Evolutionary conservation across 2,329 filamentous ascomycete genomes (phyloP).

Genomic region (Fusarium setosum): DNA sequence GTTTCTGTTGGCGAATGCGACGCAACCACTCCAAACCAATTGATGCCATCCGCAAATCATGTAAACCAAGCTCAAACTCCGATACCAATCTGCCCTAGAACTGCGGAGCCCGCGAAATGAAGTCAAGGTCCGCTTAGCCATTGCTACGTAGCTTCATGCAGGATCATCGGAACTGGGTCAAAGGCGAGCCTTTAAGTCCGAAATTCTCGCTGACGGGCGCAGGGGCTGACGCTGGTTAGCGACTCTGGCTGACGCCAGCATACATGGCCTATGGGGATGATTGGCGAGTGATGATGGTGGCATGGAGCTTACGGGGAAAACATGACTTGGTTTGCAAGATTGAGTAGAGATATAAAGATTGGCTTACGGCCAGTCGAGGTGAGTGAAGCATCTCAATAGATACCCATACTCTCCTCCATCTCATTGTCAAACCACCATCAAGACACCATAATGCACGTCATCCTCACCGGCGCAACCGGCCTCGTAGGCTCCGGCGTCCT

Average conservation of each 20-base stretch:
- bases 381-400: not conserved
- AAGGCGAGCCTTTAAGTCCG: constrained; percentile 15
- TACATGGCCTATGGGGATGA: not conserved
- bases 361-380: not conserved
- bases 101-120: not conserved
- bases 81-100: too few relatives aligned
- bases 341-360: not conserved
- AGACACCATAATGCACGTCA: constrained; percentile 64
- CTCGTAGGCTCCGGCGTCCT: constrained; percentile 71
- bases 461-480: constrained; percentile 76
- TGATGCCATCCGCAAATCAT: too few relatives aligned
- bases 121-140: not conserved
- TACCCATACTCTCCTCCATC: not conserved
- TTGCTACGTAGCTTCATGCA: not conserved
- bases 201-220: too few relatives aligned
- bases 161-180: not conserved
- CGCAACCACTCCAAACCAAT: too few relatives aligned
- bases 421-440: not conserved
- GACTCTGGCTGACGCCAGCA: constrained; percentile 24
- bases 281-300: not conserved
- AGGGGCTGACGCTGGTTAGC: not conserved
- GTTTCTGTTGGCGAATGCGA: too few relatives aligned
- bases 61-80: too few relatives aligned
- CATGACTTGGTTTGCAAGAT: not conserved
- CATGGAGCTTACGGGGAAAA: not conserved